A percentile compares a stretch with the other conserved stretches of the same genome.
phyloP scores from a whole-genome alignment of 306 rosid genomes.

The Fragaria iinumae region DNA sequence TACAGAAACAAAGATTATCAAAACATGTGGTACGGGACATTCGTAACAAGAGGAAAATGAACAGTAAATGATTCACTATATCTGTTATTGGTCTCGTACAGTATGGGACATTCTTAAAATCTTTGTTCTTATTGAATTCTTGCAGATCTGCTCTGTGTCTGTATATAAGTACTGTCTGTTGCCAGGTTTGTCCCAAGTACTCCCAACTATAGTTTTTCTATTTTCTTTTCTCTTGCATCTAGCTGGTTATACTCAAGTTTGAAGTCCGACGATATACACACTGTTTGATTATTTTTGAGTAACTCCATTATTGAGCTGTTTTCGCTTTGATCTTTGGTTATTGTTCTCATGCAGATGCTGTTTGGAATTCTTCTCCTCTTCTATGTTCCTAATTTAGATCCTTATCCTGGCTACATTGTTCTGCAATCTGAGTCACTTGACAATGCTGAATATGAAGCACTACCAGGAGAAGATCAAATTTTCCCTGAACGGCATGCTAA shows the following conservation, averaged over 20 bases:
- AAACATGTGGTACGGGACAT: too few species aligned
- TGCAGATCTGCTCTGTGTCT: slow-evolving; percentile 60
- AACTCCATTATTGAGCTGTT: not conserved
- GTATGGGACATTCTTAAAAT: not conserved
- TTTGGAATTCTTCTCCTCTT: slow-evolving; percentile 65
- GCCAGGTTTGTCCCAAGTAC: slow-evolving; percentile 46
- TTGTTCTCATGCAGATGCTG: slow-evolving; percentile 49
- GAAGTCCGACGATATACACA: not conserved
- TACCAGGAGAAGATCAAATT: slow-evolving; percentile 63
- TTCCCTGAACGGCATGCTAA: slow-evolving; percentile 65
- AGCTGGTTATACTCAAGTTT: not conserved
- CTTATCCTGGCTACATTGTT: slow-evolving; percentile 51
- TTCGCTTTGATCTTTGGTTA: slow-evolving; percentile 14
- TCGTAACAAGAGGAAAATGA: too few species aligned
- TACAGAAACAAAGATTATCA: not conserved
- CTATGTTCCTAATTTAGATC: slow-evolving; percentile 71
- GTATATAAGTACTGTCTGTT: slow-evolving; percentile 45
- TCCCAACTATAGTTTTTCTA: not conserved
- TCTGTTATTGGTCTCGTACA: not conserved
- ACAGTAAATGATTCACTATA: not conserved
- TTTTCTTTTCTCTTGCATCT: not conserved
- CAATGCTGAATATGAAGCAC: slow-evolving; percentile 61
- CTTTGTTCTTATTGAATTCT: slow-evolving; percentile 22
- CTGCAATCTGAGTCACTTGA: slow-evolving; percentile 45
- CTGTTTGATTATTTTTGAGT: not conserved